These are phyloP conservation scores for Aspergillus spinulosporus DNA, from an alignment of 2,329 filamentous ascomycete species.

Conservation along the genomic window DNA sequence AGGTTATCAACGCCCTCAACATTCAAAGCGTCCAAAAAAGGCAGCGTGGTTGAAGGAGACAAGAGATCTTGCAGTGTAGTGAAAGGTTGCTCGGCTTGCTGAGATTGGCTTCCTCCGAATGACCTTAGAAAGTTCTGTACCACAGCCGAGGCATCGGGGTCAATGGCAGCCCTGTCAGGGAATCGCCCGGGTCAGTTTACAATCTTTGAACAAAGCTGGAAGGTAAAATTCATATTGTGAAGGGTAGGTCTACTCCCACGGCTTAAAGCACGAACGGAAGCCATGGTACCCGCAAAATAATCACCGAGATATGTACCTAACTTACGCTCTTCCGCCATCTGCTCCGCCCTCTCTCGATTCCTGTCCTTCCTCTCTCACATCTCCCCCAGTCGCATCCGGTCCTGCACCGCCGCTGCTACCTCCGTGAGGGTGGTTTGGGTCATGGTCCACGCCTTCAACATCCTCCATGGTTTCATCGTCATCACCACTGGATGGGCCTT, in stretches of 20 bases:
- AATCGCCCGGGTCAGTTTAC: constrained; percentile 44
- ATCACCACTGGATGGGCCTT: constrained; percentile 54
- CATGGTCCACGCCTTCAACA: constrained; percentile 63
- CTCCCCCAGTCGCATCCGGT: constrained; percentile 82
- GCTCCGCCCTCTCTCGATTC: constrained; percentile 87
- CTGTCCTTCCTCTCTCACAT: constrained; percentile 86
- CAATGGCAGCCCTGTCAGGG: constrained; percentile 57
- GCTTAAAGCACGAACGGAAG: constrained; percentile 4
- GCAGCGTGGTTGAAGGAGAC: constrained; percentile 72
- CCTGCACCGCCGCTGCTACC: constrained; percentile 78
- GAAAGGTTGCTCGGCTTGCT: constrained; percentile 64
- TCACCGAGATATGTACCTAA: constrained; percentile 73
- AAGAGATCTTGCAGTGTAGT: constrained; percentile 86
- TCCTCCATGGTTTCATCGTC: constrained; percentile 79
- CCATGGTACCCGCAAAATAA: constrained; percentile 14
- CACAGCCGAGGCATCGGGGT: constrained; percentile 70
- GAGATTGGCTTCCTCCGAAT: constrained; percentile 61
- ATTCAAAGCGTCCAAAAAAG: constrained; percentile 70
- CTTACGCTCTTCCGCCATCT: constrained; percentile 99
- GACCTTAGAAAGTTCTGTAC: constrained; percentile 90
- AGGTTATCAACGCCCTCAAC: constrained; percentile 68
- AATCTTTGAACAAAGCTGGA: constrained; percentile 7
- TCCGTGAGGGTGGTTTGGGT: constrained; percentile 57
- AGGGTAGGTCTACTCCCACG: constrained; percentile 11
- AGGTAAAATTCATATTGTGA: constrained; percentile 11